phyloP scores from a whole-genome alignment of 2,329 filamentous ascomycete species.

The Dothideomycetidae sp. region DNA sequence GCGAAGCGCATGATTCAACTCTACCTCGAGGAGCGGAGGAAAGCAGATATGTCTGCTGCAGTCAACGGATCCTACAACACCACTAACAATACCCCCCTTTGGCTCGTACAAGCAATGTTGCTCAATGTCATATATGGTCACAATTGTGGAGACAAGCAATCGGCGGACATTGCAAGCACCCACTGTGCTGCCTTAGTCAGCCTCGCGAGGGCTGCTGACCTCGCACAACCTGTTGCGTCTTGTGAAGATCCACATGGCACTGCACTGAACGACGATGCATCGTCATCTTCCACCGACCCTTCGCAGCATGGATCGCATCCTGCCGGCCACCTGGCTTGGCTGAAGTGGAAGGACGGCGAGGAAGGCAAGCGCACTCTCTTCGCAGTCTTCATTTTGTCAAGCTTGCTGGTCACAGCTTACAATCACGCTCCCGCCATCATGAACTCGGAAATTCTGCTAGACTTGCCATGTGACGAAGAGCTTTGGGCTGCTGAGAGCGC shows the following conservation, averaged over 20 bases:
- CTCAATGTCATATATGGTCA: slow-evolving; percentile 92
- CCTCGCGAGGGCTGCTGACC: slow-evolving; percentile 74
- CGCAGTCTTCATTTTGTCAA: slow-evolving; percentile 80
- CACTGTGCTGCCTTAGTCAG: slow-evolving; percentile 86
- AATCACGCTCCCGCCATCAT: slow-evolving; percentile 83
- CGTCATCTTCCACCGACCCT: slow-evolving; percentile 23
- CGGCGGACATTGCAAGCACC: slow-evolving; percentile 81
- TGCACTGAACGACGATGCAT: slow-evolving; percentile 26
- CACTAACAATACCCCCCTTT: slow-evolving; percentile 57
- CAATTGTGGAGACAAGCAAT: slow-evolving; percentile 81
- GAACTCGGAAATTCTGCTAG: slow-evolving; percentile 82
- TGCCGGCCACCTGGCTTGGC: slow-evolving; percentile 50
- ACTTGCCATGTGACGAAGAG: slow-evolving; percentile 85
- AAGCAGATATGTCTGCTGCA: slow-evolving; percentile 58
- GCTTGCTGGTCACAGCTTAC: slow-evolving; percentile 79
- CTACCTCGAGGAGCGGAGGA: slow-evolving; percentile 81
- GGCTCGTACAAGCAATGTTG: slow-evolving; percentile 94
- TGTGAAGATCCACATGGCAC: slow-evolving; percentile 22
- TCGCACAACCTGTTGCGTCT: slow-evolving; percentile 40
- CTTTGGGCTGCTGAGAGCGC: slow-evolving; percentile 73
- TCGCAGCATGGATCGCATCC: slow-evolving; percentile 14
- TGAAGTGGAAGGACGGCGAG: slow-evolving; percentile 75
- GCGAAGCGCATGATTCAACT: slow-evolving; percentile 91
- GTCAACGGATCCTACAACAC: slow-evolving; percentile 37
- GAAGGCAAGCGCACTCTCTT: slow-evolving; percentile 90